Conservation (phyloP, 345 rosid genomes). For the Arabis alpina region DNA sequence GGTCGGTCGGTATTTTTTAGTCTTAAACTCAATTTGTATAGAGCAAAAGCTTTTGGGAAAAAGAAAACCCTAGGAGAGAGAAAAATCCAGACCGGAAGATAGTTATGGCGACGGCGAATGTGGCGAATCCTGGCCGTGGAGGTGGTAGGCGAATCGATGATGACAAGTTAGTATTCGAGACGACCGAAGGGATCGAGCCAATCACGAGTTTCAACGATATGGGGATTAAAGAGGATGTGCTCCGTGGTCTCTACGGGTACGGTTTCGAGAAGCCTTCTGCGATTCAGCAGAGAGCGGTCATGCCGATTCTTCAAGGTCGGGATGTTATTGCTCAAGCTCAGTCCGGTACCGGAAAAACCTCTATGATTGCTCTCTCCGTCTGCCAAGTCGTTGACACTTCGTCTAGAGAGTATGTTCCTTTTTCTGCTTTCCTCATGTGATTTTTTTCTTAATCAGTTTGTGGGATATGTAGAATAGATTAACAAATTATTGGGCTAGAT, state of each 20-base stretch:
- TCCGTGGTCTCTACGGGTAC: constrained; percentile 84
- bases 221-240: constrained; percentile 80
- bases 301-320: constrained; percentile 90
- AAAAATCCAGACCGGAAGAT: constrained; percentile 10
- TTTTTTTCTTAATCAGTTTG: neutral
- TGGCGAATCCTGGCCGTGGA: constrained; percentile 47
- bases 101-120: constrained; percentile 40
- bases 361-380: constrained; percentile 95
- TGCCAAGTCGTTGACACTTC: constrained; percentile 83
- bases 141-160: constrained; percentile 51
- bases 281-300: constrained; percentile 91
- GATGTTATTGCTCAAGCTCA: constrained; percentile 99
- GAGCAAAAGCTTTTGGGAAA: neutral
- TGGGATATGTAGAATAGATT: neutral
- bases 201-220: constrained; percentile 79
- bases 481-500: neutral
- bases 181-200: constrained; percentile 88
- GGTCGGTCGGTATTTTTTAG: neutral
- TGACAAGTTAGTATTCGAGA: constrained; percentile 77
- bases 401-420: constrained; percentile 63
- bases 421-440: no score
- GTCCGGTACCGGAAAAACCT: constrained; percentile 97
- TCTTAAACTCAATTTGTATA: neutral
- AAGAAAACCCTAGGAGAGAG: constrained; percentile 48
- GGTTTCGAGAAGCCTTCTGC: constrained; percentile 97